phyloP scores from a whole-genome alignment of 2,329 filamentous ascomycete species.

The Clarireedia paspali region DNA sequence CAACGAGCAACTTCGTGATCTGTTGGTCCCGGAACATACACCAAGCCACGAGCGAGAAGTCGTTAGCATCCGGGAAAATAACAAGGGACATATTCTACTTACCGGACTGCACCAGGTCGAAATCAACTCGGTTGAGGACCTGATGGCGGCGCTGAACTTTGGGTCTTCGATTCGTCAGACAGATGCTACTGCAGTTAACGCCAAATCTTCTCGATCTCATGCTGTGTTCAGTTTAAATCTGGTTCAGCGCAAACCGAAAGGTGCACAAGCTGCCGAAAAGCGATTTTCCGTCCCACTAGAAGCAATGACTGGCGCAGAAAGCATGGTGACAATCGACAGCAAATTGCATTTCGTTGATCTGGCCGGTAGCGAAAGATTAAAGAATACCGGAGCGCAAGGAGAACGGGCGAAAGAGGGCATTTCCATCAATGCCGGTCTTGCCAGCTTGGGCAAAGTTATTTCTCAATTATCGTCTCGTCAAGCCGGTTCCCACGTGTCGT shows the following conservation, averaged over 20 bases:
- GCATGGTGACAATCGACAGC: conserved; percentile 83
- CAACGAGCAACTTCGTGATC: conserved; percentile 89
- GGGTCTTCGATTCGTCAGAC: conserved; percentile 94
- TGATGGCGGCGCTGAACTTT: conserved; percentile 82
- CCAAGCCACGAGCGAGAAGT: conserved; percentile 61
- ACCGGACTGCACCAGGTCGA: conserved; percentile 83
- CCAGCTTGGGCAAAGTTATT: conserved; percentile 94
- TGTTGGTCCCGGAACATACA: conserved; percentile 71
- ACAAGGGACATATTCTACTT: conserved; percentile 87
- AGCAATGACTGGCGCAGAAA: conserved; percentile 60
- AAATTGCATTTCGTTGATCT: conserved; percentile 98
- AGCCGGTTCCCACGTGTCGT: conserved; percentile 85
- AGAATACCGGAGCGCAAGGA: conserved; percentile 93
- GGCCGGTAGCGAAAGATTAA: conserved; percentile 90
- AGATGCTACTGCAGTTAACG: conserved; percentile 94
- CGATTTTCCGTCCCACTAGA: conserved; percentile 82
- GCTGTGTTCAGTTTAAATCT: conserved; percentile 95
- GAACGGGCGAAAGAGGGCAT: conserved; percentile 94
- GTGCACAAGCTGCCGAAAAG: conserved; percentile 60
- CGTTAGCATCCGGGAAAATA: conserved; percentile 91
- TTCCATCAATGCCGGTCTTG: conserved; percentile 93
- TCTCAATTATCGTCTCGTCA: conserved; percentile 91
- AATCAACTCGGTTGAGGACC: conserved; percentile 85
- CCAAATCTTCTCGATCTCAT: conserved; percentile 93
- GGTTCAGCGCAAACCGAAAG: conserved; percentile 68